Base-by-base conservation (phyloP, 176 grass and related monocot species). In the Elaeis guineensis region DNA sequence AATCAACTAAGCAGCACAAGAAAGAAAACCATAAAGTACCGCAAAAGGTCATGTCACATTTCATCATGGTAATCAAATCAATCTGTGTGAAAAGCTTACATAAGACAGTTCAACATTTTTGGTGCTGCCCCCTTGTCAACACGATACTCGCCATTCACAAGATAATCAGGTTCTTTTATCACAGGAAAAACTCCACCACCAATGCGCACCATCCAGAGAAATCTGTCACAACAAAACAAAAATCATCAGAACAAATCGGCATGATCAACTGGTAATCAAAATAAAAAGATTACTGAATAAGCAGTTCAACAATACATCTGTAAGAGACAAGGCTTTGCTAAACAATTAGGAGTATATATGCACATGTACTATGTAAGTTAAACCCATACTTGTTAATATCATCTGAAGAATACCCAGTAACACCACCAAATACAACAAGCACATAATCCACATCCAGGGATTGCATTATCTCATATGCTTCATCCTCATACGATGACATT, bases 131-230 rank as follows among this genome's bases (percentile, higher is more conserved):
- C 93, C 61, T 98, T 98, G 54, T 98, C 93, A 74, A 98, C 64
- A 74, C 88, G 93, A 67, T 89, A 98, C 54, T 98, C 93, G 26
- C 93, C 93, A 19, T 98, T 98, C 52, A 92, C 88, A 83, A 92
- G 93, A 79, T 98, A 98, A 81, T 98, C 93, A 21, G 93, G 88
- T 24, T 98, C 93, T 81, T 92, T 98, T 56, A 98, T 98, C 65
- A 98, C 88, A 65, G 93, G 93, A 69, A 89, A 98, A 72, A 98
- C 93, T 55, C 93, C 93, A 49, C 93, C 93, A 74, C 93, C 93
- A 79, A 98, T 98, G 16, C 93, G 87, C n/a, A 98, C 93, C 93
- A 98, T 98, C 93, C 93, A 98, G 63, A 98, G 79, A 59, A 98
- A 98, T 68, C 65, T 68, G 21, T 68, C 35, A 9, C 6, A 56